These are phyloP conservation scores for Colletotrichum brevisporum DNA, from an alignment of 2,329 filamentous ascomycete genomes.

Conservation along the genomic window DNA sequence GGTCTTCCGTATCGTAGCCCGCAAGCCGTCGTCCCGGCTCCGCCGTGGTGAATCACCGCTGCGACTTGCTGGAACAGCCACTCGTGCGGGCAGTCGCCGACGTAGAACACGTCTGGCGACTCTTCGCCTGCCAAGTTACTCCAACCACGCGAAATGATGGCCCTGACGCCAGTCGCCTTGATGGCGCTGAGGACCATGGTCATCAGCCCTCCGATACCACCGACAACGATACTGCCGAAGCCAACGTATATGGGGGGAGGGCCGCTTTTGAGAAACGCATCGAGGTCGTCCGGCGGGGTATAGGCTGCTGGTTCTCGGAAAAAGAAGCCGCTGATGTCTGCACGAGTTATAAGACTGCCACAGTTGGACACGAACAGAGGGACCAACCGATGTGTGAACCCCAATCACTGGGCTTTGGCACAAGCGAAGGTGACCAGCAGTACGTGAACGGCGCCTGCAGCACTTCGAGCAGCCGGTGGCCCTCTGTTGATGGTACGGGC, in stretches of 20 bases:
- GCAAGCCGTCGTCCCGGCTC: constrained; percentile 36
- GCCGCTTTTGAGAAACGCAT: constrained; percentile 68
- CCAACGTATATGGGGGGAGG: constrained; percentile 56
- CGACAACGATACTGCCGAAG: constrained; percentile 34
- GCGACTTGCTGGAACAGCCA: constrained; percentile 40
- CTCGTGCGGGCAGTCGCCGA: constrained; percentile 39
- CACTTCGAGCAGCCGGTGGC: constrained; percentile 77
- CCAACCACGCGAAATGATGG: constrained; percentile 38
- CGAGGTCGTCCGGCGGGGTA: constrained; percentile 66
- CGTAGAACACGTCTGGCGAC: constrained; percentile 29
- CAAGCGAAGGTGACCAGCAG: constrained; percentile 79
- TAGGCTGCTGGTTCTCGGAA: constrained; percentile 72
- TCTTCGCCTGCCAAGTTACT: constrained; percentile 29
- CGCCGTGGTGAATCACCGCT: constrained; percentile 37
- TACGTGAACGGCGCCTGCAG: constrained; percentile 82
- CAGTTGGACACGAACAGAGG: constrained; percentile 55
- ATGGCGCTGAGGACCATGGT: constrained; percentile 36
- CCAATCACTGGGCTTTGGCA: constrained; percentile 78
- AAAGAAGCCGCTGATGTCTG: constrained; percentile 73
- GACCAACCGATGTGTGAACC: constrained; percentile 68
- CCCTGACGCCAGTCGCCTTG: constrained; percentile 26
- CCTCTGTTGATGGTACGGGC: constrained; percentile 78
- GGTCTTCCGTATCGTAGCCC: constrained; percentile 34
- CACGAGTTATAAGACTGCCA: background rate
- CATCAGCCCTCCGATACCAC: constrained; percentile 22